Evolutionary conservation across 1,284 basidiomycete species (phyloP), one percentile per base, ranked within the genome.

Genomic region (Porogramme epimiltina): DNA sequence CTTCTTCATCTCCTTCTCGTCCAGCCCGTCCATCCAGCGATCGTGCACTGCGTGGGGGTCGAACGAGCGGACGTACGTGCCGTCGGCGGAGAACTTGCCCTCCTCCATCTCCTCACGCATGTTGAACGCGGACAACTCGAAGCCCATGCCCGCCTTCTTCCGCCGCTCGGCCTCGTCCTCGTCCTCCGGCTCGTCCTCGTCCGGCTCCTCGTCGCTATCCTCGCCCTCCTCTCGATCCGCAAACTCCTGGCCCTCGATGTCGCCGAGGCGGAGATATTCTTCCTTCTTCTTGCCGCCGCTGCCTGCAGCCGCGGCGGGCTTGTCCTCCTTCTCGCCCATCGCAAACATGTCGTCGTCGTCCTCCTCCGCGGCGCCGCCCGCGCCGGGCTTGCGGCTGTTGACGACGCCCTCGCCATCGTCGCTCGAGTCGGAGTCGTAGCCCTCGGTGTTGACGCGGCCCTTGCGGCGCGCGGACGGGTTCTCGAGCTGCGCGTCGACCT

Each of bases 81-180:
- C 97, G 63, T 98, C 96, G 51, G 90, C 91, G 10, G 94, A 89
- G 74, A 99, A 98, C 63, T 94, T 91, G 28, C 97, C 97, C 68
- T 97, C 93, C 64, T 92, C 87, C 89, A 99, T 95, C 79, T 99
- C 97, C 60, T 91, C 89, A 60, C 95, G 91, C 97, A 99, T 98
- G 71, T 99, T 98, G 82, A 99, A 99, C 26, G 91, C 90, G 8
- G 93, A 95, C 13, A 98, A 69, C 64, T 95, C 91, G 70, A 78
- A 94, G 1, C 95, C 97, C 95, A 97, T 96, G 22, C 91, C 92
- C 25, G 80, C 84, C 66, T 91, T 92, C 73, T 82, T 85, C 66
- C 79, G 72, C 63, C 86, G 78, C 66, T 82, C 78, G 19, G 79
- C 80, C 48, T 91, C 91, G 64, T 93, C 91, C 63, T 94, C 90